Evolutionary conservation across 2,329 filamentous ascomycete genomes (phyloP), one percentile per base, ranked within the genome.

Genomic region (Fusarium sp.): DNA sequence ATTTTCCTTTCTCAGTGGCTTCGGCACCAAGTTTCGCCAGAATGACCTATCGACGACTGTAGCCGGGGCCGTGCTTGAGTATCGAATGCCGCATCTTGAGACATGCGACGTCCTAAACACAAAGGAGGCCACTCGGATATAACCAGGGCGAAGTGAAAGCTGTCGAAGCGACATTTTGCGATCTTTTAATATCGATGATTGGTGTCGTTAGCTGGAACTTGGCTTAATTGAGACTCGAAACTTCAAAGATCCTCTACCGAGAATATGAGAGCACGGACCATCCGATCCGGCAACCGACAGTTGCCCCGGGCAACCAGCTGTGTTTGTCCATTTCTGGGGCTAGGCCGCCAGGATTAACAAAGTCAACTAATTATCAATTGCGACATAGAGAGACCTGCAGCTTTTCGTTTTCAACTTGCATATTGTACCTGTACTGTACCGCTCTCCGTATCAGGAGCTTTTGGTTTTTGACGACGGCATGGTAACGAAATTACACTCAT

Each of bases 21-120:
- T 93, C 5, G 93, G 93, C 55, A 95, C 83, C 69, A 95, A 83
- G 15, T 88, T 89, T 75, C 87, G 89, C 93, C 93, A 95, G 81
- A 94, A 91, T 15, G 89, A 89, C 11, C 85, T 72, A 74, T 91
- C 86, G 31, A 84, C 82, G 60, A 92, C 83, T 47, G 85, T 86
- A n/a, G 87, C 88, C 15, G 86, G 79, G 17, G 79, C 78, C 1
- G 84, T 83, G 69, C 84, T 84, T 45, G 81, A 79, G 56, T 75
- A 74, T 28, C 82, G 81, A 49, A 79, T 61, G 31, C 51, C 63
- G 18, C 52, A 42, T 26, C 54, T 65, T 39, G 70, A 54, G 17
- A 31, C 17, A 24, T 41, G 22, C 17, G 56, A 41, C 38, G 55
- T n/a, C 28, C 31, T 64, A 12, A 57, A 41, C 31, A 51, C 18